phyloP scores from a whole-genome alignment of 352 stramenopile species.

The Aphanomyces invadans region DNA sequence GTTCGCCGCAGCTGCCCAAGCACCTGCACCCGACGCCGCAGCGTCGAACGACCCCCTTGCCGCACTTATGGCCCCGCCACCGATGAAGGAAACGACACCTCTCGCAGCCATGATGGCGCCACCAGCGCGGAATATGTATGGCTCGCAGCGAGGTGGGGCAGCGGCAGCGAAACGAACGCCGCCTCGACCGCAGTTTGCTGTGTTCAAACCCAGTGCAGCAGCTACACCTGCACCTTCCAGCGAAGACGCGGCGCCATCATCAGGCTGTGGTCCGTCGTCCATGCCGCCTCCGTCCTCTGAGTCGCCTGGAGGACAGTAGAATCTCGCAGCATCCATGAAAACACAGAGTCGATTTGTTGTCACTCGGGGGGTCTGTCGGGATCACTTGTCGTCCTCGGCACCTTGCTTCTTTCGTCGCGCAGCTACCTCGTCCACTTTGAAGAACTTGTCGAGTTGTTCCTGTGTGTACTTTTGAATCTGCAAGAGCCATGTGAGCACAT shows the following conservation, averaged over 20 bases:
- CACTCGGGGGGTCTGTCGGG: neutral
- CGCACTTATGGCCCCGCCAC: slow-evolving; percentile 72
- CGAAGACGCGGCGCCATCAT: slow-evolving; percentile 23
- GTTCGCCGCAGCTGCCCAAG: slow-evolving; percentile 37
- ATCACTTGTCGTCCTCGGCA: neutral
- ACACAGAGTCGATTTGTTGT: neutral
- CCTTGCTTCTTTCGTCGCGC: slow-evolving; percentile 26
- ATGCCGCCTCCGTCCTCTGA: neutral
- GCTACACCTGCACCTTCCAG: slow-evolving; percentile 23
- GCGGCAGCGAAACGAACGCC: slow-evolving; percentile 30
- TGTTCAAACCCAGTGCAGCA: slow-evolving; percentile 68
- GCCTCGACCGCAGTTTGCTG: slow-evolving; percentile 72
- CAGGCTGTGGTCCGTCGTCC: neutral
- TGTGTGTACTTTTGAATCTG: slow-evolving; percentile 73
- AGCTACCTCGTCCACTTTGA: slow-evolving; percentile 66
- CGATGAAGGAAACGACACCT: slow-evolving; percentile 72
- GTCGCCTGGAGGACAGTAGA: neutral
- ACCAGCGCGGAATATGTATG: slow-evolving; percentile 39
- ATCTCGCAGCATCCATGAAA: neutral
- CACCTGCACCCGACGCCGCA: slow-evolving; percentile 63
- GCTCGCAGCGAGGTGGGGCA: slow-evolving; percentile 31
- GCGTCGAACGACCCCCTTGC: slow-evolving; percentile 55
- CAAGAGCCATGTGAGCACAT: too few relatives aligned
- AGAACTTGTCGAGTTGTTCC: slow-evolving; percentile 80
- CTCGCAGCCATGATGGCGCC: slow-evolving; percentile 83